Base-by-base conservation (phyloP, 1,284 basidiomycete genomes). In the Wallemia hederae region DNA sequence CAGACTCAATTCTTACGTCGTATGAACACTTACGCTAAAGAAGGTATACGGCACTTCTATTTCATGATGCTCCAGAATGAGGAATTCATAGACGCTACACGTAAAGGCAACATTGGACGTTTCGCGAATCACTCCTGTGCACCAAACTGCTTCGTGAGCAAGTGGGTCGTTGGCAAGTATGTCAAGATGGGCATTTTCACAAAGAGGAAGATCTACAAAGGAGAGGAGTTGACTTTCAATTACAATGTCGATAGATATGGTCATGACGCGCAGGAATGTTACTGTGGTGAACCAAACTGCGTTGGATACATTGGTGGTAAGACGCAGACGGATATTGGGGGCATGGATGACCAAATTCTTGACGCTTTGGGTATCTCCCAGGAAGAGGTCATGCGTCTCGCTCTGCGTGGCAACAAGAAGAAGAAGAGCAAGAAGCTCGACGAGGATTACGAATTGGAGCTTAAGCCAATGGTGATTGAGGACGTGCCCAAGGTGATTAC, bases 61-160 rank as follows among this genome's bases (percentile, higher is more conserved):
- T 99, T 99, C 68, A 99, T 98, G 94, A 92, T 96, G 85, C 73
- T 98, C 61, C 94, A 97, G 71, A 89, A 87, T 67, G 90, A 96
- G 66, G 90, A 98, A 89, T 98, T 87, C 72, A 89, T 99, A 66
- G 94, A 99, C 71, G 94, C 94, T 1, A 98, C 94, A 0, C 96
- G 94, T 70, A 84, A 82, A 66, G 94, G 94, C 22, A 91, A 90
- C 0, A 90, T 90, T 57, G 92, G 88, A 2, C 83, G 94, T 5
- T 98, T 99, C 69, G 86, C 91, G 28, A 99, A 99, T 69, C 94
- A 99, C 72, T 92, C 88, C 64, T 99, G 94, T 71, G 88, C 82
- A 65, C 94, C 94, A 9, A 99, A 98, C 68, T 97, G 89, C 70
- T 94, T 88, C 68, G 92, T 99, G n/a, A 89, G 90, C 56, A 97